These are phyloP conservation scores for Sporothrix euskadiensis DNA, from an alignment of 2,329 filamentous ascomycete species.

Conservation along the genomic window DNA sequence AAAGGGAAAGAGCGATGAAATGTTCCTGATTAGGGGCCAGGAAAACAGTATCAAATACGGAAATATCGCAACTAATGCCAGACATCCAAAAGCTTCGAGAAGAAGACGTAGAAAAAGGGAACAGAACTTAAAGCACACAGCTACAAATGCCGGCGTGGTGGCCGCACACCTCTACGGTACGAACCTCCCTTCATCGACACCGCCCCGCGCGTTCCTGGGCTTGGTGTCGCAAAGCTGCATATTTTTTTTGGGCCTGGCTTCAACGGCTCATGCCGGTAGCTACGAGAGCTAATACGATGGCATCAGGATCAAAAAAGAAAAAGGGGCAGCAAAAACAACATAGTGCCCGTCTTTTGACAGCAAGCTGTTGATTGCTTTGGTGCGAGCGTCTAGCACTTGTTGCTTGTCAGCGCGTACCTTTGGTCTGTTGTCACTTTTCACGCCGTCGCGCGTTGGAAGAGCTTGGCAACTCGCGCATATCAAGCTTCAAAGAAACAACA, in stretches of 20 bases:
- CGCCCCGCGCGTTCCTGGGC: conserved; percentile 12
- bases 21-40: not conserved
- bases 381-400: not conserved
- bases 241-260: not conserved
- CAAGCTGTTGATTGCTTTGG: not conserved
- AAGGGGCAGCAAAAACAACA: not conserved
- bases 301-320: conserved; percentile 4
- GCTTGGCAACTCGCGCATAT: not conserved
- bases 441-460: conserved; percentile 1
- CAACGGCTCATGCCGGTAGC: conserved; percentile 12
- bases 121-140: not conserved
- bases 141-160: not conserved
- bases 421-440: conserved; percentile 5
- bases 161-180: not conserved
- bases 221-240: conserved; percentile 3
- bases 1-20: not conserved
- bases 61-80: not conserved
- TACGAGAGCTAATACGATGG: not conserved
- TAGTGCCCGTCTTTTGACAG: not conserved
- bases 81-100: not conserved
- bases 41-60: not conserved
- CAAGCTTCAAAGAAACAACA: not conserved
- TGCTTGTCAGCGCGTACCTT: not conserved
- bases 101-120: not conserved
- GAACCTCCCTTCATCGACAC: not conserved